A percentile compares a stretch with the other conserved stretches of the same genome.
Evolutionary conservation across 108 stramenopile genomes (phyloP).

Genomic region (Asterionellopsis glacialis): DNA sequence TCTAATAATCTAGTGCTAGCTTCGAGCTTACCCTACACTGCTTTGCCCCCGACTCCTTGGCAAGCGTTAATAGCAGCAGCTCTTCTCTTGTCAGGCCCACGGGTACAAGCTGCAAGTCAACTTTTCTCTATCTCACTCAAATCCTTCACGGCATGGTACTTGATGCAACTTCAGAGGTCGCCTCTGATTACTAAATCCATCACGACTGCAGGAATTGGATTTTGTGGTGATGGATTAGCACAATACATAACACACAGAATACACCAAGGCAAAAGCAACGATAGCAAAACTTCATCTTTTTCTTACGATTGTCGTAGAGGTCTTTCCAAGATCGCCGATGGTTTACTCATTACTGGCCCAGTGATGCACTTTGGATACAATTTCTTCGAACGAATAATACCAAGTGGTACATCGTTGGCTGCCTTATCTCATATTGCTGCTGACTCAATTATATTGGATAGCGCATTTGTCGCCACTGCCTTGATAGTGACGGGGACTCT

Average conservation of each 20-base stretch:
- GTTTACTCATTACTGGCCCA: constrained; percentile 56
- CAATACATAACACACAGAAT: constrained; percentile 39
- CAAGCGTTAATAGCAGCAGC: too few species aligned
- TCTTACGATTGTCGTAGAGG: constrained; percentile 54
- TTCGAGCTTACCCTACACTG: too few species aligned
- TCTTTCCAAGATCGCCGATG: constrained; percentile 39
- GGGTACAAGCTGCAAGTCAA: too few species aligned
- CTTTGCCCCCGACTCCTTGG: too few species aligned
- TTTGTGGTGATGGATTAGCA: constrained; percentile 48
- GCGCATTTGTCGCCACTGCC: constrained; percentile 50
- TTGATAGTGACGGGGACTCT: constrained; percentile 47
- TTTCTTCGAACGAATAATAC: constrained; percentile 53
- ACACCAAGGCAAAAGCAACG: constrained; percentile 1
- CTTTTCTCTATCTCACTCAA: too few species aligned
- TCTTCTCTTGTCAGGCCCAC: too few species aligned
- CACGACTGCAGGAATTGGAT: constrained; percentile 48
- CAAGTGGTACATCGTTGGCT: constrained; percentile 30
- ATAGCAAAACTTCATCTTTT: constrained; percentile 1
- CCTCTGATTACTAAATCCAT: constrained; percentile 59
- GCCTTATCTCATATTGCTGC: constrained; percentile 50
- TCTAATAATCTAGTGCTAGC: too few species aligned
- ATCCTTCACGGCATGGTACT: not conserved
- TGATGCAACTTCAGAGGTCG: not conserved
- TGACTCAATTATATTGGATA: constrained; percentile 54
- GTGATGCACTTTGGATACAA: constrained; percentile 70